Evolutionary conservation across 2,329 filamentous ascomycete species (phyloP).

Genomic region (Cadophora sp.): DNA sequence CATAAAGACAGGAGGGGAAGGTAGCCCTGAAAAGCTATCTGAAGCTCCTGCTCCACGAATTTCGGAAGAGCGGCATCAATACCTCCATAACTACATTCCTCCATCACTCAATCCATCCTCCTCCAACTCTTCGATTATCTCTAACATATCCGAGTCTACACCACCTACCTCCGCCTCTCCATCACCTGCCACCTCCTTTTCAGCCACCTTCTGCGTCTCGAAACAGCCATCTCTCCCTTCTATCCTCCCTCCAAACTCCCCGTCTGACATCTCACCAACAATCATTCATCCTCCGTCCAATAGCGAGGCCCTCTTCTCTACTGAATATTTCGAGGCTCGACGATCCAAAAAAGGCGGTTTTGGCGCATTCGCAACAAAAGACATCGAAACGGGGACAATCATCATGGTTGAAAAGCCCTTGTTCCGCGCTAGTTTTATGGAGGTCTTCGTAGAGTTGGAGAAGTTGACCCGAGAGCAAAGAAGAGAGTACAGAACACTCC

Average conservation of each 20-base stretch:
- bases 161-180: constrained; percentile 2
- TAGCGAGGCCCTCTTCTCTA: constrained; percentile 26
- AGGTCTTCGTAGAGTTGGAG: constrained; percentile 32
- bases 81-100: neutral
- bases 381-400: constrained; percentile 36
- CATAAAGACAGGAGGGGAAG: neutral
- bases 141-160: neutral
- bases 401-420: constrained; percentile 40
- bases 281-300: neutral
- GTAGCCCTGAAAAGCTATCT: neutral
- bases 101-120: neutral
- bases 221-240: neutral
- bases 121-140: constrained; percentile 6
- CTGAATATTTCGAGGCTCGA: constrained; percentile 40
- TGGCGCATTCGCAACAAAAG: constrained; percentile 41
- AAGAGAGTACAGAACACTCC: constrained; percentile 32
- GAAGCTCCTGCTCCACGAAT: neutral
- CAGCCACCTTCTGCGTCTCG: neutral
- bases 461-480: constrained; percentile 32
- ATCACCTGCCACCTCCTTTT: neutral
- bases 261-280: neutral
- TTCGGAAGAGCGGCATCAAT: neutral
- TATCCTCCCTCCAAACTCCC: neutral
- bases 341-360: constrained; percentile 39
- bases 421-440: constrained; percentile 29